These are phyloP conservation scores for Emmonsiellopsis sp. DNA, from an alignment of 2,329 filamentous ascomycete species.

Conservation along the genomic window DNA sequence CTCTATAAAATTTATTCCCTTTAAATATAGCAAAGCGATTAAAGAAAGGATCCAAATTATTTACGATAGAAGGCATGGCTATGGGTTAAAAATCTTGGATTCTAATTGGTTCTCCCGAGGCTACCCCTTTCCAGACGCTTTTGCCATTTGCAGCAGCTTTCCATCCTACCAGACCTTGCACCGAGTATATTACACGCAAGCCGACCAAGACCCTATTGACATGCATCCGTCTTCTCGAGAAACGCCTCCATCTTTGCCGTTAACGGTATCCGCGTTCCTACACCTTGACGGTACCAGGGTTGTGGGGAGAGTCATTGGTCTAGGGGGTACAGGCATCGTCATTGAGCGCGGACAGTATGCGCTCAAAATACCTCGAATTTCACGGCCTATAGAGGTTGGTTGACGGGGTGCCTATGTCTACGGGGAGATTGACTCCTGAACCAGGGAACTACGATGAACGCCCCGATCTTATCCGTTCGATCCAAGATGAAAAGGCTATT, in stretches of 20 bases:
- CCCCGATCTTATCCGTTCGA: slow-evolving; percentile 7
- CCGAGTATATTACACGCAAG: background rate
- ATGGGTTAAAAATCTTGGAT: too few relatives aligned
- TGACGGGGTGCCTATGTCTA: slow-evolving; percentile 10
- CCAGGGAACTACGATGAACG: slow-evolving; percentile 13
- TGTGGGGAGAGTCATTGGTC: slow-evolving; percentile 10
- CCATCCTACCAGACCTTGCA: too few relatives aligned
- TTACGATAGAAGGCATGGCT: too few relatives aligned
- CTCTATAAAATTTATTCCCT: too few relatives aligned
- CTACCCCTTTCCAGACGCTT: too few relatives aligned
- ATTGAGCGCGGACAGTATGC: slow-evolving; percentile 12
- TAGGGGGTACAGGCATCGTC: slow-evolving; percentile 13
- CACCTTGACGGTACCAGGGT: slow-evolving; percentile 11
- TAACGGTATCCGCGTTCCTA: slow-evolving; percentile 8
- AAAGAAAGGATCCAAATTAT: too few relatives aligned
- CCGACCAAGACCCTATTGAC: background rate
- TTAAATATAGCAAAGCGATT: too few relatives aligned
- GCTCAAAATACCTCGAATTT: slow-evolving; percentile 13
- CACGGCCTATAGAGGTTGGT: slow-evolving; percentile 8
- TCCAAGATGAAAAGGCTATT: slow-evolving; percentile 10
- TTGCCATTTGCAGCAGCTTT: too few relatives aligned
- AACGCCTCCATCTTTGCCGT: slow-evolving; percentile 3
- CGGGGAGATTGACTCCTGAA: slow-evolving; percentile 7
- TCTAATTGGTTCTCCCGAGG: too few relatives aligned
- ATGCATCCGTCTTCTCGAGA: background rate